Evolutionary conservation across 345 rosid genomes (phyloP).

Genomic region (Pistacia atlantica): DNA sequence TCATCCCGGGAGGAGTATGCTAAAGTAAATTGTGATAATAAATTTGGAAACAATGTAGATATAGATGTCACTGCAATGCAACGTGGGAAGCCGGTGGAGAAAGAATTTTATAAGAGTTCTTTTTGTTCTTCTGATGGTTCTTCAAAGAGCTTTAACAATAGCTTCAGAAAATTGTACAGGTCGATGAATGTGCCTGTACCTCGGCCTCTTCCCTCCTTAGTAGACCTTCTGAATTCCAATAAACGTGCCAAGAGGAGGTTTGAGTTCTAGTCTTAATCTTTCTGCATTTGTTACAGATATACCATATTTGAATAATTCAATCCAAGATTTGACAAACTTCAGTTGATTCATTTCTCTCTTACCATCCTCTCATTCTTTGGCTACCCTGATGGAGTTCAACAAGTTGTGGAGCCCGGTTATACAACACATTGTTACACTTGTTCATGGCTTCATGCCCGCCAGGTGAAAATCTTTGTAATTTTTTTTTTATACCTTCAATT

Average conservation of each 20-base stretch:
- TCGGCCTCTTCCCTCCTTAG: slow-evolving; percentile 75
- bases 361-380: neutral
- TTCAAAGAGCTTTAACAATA: slow-evolving; percentile 45
- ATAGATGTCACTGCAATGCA: slow-evolving; percentile 7
- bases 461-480: neutral
- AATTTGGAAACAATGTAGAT: slow-evolving; percentile 10
- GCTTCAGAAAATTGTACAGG: slow-evolving; percentile 62
- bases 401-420: neutral
- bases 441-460: neutral
- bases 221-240: slow-evolving; percentile 55
- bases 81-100: slow-evolving; percentile 12
- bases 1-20: slow-evolving; percentile 12
- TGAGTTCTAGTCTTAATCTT: slow-evolving; percentile 14
- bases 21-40: slow-evolving; percentile 15
- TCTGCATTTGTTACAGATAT: neutral
- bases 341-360: too few species aligned
- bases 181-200: slow-evolving; percentile 80
- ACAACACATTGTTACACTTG: neutral
- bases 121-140: slow-evolving; percentile 31
- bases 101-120: slow-evolving; percentile 16
- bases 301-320: neutral
- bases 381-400: neutral
- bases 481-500: neutral
- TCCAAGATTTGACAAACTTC: neutral
- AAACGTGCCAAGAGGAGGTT: slow-evolving; percentile 49